Evolutionary conservation across 805 yeast species (phyloP).

Genomic region (Starmerella apis): DNA sequence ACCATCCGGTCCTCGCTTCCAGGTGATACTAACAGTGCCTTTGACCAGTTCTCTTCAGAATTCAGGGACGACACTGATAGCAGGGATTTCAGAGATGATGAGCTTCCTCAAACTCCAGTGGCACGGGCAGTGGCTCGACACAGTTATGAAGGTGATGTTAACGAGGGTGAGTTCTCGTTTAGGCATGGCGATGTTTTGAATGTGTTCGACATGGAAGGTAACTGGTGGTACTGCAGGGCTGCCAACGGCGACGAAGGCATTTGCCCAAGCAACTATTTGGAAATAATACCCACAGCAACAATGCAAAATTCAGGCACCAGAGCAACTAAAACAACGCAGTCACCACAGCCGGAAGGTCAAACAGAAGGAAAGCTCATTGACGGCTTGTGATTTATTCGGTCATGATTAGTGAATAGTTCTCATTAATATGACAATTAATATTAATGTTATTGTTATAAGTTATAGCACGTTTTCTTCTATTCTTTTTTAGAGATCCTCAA

Average conservation of each 20-base stretch:
- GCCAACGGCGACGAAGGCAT: slow-evolving; percentile 88
- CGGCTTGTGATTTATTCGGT: no score
- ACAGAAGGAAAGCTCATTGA: not conserved
- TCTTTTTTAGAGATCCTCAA: no score
- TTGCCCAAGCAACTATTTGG: slow-evolving; percentile 90
- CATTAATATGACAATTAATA: not conserved
- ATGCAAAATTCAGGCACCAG: not conserved
- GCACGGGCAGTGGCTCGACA: slow-evolving; percentile 72
- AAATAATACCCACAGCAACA: slow-evolving; percentile 34
- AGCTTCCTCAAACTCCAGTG: slow-evolving; percentile 8
- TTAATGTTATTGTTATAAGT: no score
- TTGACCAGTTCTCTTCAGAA: not conserved
- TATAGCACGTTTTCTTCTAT: not conserved
- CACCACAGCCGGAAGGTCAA: not conserved
- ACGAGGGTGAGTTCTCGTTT: slow-evolving; percentile 85
- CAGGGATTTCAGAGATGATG: not conserved
- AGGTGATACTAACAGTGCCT: not conserved
- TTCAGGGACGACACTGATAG: slow-evolving; percentile 10
- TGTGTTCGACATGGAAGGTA: slow-evolving; percentile 85
- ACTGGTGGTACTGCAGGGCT: slow-evolving; percentile 97
- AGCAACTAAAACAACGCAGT: not conserved
- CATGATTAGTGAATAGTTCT: not conserved
- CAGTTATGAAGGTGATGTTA: slow-evolving; percentile 79
- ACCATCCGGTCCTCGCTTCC: slow-evolving; percentile 8
- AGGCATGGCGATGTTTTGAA: slow-evolving; percentile 83